Conservation (phyloP, 2,329 filamentous ascomycete genomes). For the Rosellinia necatrix region DNA sequence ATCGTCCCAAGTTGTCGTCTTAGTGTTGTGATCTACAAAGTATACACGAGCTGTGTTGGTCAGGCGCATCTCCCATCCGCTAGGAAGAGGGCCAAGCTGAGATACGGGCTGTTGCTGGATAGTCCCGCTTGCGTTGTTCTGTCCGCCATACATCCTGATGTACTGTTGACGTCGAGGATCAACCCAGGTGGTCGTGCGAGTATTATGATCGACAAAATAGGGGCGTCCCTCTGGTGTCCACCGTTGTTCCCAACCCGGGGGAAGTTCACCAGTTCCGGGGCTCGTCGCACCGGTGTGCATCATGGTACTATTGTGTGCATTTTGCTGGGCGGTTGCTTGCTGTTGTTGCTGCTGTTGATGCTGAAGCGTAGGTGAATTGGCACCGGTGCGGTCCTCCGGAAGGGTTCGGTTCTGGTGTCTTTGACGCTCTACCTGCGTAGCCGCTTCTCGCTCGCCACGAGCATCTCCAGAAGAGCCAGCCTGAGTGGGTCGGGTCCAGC, state of each 20-base stretch:
- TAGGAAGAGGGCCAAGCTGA: slow-evolving; percentile 90
- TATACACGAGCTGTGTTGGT: slow-evolving; percentile 98
- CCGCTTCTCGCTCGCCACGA: slow-evolving; percentile 81
- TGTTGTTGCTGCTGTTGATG: slow-evolving; percentile 57
- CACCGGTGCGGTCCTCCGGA: slow-evolving; percentile 91
- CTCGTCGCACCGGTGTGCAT: slow-evolving; percentile 95
- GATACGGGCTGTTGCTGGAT: slow-evolving; percentile 98
- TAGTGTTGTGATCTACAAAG: slow-evolving; percentile 99
- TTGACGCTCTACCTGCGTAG: slow-evolving; percentile 89
- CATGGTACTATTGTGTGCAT: slow-evolving; percentile 69
- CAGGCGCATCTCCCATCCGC: slow-evolving; percentile 99
- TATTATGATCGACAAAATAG: slow-evolving; percentile 99
- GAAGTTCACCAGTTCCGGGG: slow-evolving; percentile 91
- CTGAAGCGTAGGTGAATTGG: slow-evolving; percentile 82
- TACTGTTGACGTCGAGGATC: slow-evolving; percentile 97
- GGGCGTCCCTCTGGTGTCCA: slow-evolving; percentile 92
- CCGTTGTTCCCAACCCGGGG: slow-evolving; percentile 93
- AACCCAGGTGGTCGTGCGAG: slow-evolving; percentile 96
- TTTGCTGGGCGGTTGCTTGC: slow-evolving; percentile 45
- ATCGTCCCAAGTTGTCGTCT: slow-evolving; percentile 99
- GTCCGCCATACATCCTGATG: slow-evolving; percentile 93
- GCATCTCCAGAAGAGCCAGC: slow-evolving; percentile 73
- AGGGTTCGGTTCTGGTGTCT: slow-evolving; percentile 94
- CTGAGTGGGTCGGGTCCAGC: slow-evolving; percentile 89
- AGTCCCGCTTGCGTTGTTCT: slow-evolving; percentile 80